Evolutionary conservation across 192 early-diverging fungal species (phyloP), one percentile per base, ranked within the genome.

Genomic region (Dissophora globulifera): DNA sequence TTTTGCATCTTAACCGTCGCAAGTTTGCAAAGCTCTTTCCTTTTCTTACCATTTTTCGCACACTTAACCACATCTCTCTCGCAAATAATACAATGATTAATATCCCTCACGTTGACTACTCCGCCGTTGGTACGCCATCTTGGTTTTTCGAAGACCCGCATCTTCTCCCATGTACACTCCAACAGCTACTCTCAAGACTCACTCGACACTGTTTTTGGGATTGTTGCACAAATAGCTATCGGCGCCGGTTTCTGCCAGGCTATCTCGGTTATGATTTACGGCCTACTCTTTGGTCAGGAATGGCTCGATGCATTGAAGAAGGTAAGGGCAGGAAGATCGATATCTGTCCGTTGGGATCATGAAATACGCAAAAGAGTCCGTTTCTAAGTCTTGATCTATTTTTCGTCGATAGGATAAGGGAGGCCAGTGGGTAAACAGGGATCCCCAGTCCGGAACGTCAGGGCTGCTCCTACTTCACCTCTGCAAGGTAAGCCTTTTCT

Each of bases 61-160:
- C 41, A 1, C 12, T 11, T 25, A 31, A 3, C 43, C 31, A 38
- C 25, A 19, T 52, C 7, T n/a, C n/a, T n/a, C 47, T 41, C 47
- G 38, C 1, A 23, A 1, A 33, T 16, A 27, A 47, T 2, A 52
- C 12, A 31, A 63, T 65, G 51, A 47, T 65, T 31, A 13, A 65
- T 20, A 47, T 55, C 25, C 62, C 62, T 32, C 51, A 55, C 40
- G 62, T 65, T 29, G 23, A 19, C 30, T 42, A 45, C 12, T 15
- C 31, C 6, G 52, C 62, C 19, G 62, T 65, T 6, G 41, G 62
- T 53, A 63, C n/a, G n/a, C n/a, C n/a, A n/a, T n/a, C n/a, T n/a
- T n/a, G n/a, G n/a, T n/a, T n/a, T n/a, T n/a, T n/a, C n/a, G n/a
- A n/a, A n/a, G n/a, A n/a, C n/a, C n/a, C n/a, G n/a, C n/a, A n/a